Base-by-base conservation (phyloP, 2,329 filamentous ascomycete species). In the Epichloe sylvatica region DNA sequence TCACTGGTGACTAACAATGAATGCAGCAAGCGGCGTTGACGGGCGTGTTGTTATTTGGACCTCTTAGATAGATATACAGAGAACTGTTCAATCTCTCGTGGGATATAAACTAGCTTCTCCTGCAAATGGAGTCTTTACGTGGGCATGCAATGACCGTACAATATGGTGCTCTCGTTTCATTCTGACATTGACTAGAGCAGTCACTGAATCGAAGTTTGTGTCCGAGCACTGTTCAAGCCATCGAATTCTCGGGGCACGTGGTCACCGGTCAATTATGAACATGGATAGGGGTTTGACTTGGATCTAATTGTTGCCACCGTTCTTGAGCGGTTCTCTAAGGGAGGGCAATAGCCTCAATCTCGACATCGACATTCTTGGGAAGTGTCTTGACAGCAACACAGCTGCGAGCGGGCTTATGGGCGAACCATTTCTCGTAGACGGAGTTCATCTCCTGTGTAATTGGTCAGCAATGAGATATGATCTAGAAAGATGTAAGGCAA, bases 301-400 rank as follows among this genome's bases (percentile, higher is more conserved):
- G 6, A 35, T 6, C 25, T 25, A 13, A 17, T 30, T 43, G 2
- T 23, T n/a, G 8, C n/a, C 8, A 30, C 12, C n/a, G n/a, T 17
- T 40, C 30, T 44, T 23, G 19, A 4, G 30, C 8, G 19, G 15
- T 13, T 13, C 23, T 56, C 65, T 67, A 81, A 54, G 81, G 75
- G 49, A 84, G 73, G 50, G 88, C 88, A 72, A 92, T 84, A 64
- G 81, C 86, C 76, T 95, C 88, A 64, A 95, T 92, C 75, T 94
- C 89, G 23, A 95, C 81, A 52, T 88, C 82, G 40, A 89, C 88
- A 50, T 82, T 81, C 75, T 90, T 88, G 53, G 89, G 89, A 55
- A 95, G 76, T 59, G 86, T 81, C 75, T 92, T 90, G 56, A 94
- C 90, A 5, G 88, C 88, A 49, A 95, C 87, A 64, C 88, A 95